Conservation (phyloP, 306 rosid genomes). For the Purshia tridentata region DNA sequence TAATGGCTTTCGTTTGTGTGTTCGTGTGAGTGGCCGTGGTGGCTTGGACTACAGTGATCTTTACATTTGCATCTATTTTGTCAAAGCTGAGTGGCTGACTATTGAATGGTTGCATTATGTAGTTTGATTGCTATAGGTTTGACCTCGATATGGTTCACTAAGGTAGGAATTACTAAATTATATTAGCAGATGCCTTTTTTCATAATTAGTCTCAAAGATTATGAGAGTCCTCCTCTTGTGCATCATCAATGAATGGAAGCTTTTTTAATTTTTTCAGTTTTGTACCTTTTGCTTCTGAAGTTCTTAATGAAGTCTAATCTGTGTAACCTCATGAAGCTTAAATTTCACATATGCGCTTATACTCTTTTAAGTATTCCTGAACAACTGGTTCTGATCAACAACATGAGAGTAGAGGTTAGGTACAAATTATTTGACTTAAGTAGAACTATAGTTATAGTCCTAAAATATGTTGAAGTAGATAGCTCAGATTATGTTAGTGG, state of each 20-base stretch:
- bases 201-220: not conserved
- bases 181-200: not conserved
- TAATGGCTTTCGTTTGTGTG: not conserved
- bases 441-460: not conserved
- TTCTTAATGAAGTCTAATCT: not conserved
- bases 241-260: not conserved
- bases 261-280: not conserved
- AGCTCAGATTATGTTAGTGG: not conserved
- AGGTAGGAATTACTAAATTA: not conserved
- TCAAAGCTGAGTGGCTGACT: no score
- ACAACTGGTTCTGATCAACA: not conserved
- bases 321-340: not conserved
- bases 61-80: not conserved
- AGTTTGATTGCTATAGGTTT: not conserved
- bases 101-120: not conserved
- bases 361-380: no score
- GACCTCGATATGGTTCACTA: not conserved
- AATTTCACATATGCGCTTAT: not conserved
- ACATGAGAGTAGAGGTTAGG: not conserved
- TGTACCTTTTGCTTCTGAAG: not conserved
- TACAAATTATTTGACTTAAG: not conserved
- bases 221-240: not conserved
- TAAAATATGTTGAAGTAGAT: not conserved
- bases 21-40: not conserved
- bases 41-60: not conserved